Percentiles rank a stretch among this genome's conserved stretches.
Conservation (phyloP, 2,329 filamentous ascomycete species). For the Penicillium nordicum region DNA sequence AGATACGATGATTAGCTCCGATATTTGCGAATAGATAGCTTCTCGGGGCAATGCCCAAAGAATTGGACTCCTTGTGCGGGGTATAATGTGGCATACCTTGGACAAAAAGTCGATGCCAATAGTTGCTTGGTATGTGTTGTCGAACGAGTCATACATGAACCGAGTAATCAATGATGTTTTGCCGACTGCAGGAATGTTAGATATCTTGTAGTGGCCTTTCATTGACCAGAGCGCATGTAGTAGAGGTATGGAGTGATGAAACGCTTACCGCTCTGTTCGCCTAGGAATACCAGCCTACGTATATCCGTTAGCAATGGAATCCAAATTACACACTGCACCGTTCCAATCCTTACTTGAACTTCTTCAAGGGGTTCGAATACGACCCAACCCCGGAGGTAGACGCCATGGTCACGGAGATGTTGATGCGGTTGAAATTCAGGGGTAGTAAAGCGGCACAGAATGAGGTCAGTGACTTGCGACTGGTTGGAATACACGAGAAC, state of each 20-base stretch:
- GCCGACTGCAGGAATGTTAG: constrained; percentile 63
- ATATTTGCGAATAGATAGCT: background rate
- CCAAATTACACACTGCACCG: too few species aligned
- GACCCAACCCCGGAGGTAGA: constrained; percentile 67
- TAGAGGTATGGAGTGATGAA: constrained; percentile 5
- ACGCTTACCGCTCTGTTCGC: constrained; percentile 90
- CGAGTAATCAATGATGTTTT: constrained; percentile 98
- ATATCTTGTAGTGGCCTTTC: background rate
- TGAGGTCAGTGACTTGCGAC: constrained; percentile 1
- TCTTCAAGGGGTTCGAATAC: constrained; percentile 99
- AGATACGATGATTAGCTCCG: constrained; percentile 6
- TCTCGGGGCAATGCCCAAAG: background rate
- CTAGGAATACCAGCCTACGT: constrained; percentile 85
- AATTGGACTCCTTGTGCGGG: background rate
- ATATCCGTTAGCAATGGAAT: constrained; percentile 27
- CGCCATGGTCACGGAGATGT: constrained; percentile 63
- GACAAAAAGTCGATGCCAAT: constrained; percentile 99
- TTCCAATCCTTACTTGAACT: constrained; percentile 76
- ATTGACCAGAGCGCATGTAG: background rate
- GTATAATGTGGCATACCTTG: constrained; percentile 61
- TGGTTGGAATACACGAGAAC: background rate
- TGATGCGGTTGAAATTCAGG: constrained; percentile 29
- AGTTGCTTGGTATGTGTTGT: constrained; percentile 99
- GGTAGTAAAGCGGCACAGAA: constrained; percentile 19
- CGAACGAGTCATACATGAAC: constrained; percentile 99